phyloP scores from a whole-genome alignment of 1,284 basidiomycete species.

The Hypsizygus ulmarius region DNA sequence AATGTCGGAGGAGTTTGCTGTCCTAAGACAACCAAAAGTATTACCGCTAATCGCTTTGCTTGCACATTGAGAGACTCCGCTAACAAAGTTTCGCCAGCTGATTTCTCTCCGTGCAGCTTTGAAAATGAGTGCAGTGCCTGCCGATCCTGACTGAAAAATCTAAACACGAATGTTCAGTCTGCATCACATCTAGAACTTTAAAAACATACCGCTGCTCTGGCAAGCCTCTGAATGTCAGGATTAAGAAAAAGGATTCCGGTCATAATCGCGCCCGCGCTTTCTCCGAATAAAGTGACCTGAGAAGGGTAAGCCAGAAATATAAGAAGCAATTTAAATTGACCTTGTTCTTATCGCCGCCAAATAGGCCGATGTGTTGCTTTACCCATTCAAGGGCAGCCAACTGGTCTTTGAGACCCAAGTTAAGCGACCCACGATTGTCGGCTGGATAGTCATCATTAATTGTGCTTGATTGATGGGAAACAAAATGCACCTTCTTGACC shows the following conservation, averaged over 20 bases:
- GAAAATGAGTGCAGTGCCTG: slow-evolving; percentile 31
- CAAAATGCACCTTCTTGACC: slow-evolving; percentile 38
- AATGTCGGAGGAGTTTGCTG: slow-evolving; percentile 37
- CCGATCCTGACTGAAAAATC: slow-evolving; percentile 47
- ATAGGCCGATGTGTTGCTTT: slow-evolving; percentile 42
- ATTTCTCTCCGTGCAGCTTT: slow-evolving; percentile 29
- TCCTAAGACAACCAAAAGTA: slow-evolving; percentile 41
- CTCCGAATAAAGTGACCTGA: slow-evolving; percentile 52
- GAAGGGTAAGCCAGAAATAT: not conserved
- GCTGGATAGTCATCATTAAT: slow-evolving; percentile 15
- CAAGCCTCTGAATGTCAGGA: slow-evolving; percentile 36
- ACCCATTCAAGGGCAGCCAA: slow-evolving; percentile 48
- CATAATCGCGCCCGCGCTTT: slow-evolving; percentile 53
- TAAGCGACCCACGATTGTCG: slow-evolving; percentile 33
- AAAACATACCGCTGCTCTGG: slow-evolving; percentile 39
- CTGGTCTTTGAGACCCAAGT: slow-evolving; percentile 45
- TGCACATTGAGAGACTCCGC: slow-evolving; percentile 35
- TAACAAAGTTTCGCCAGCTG: slow-evolving; percentile 43
- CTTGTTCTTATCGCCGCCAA: slow-evolving; percentile 48
- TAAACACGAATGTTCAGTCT: slow-evolving; percentile 14
- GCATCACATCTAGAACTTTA: not conserved
- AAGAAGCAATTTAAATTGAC: slow-evolving; percentile 20
- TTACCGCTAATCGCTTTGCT: slow-evolving; percentile 26
- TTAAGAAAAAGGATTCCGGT: slow-evolving; percentile 42
- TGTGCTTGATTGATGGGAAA: too few species aligned